These are phyloP conservation scores for Gnomoniopsis sp. DNA, from an alignment of 2,329 filamentous ascomycete species.

Conservation along the genomic window DNA sequence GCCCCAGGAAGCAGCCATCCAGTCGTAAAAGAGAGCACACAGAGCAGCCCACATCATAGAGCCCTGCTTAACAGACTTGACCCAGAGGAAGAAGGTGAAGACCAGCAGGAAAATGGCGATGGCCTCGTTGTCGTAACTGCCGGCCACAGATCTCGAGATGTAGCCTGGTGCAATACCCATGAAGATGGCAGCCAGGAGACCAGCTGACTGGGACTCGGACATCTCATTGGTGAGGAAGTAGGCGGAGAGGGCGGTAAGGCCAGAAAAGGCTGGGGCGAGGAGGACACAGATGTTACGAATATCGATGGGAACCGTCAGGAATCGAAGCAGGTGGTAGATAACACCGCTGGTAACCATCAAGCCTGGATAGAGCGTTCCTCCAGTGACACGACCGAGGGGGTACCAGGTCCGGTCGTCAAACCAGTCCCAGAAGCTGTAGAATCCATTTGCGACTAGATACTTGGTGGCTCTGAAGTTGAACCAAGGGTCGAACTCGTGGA, in stretches of 20 bases:
- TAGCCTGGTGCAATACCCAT: slow-evolving; percentile 98
- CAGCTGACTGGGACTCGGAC: slow-evolving; percentile 90
- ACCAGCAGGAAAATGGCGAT: slow-evolving; percentile 98
- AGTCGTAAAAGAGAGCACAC: slow-evolving; percentile 95
- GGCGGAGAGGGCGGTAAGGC: slow-evolving; percentile 85
- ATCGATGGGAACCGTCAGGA: slow-evolving; percentile 88
- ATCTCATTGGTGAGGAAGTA: slow-evolving; percentile 98
- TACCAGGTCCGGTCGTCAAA: slow-evolving; percentile 99
- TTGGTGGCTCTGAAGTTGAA: slow-evolving; percentile 99
- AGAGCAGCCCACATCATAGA: slow-evolving; percentile 96
- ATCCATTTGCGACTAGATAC: slow-evolving; percentile 93
- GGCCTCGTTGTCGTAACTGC: slow-evolving; percentile 98
- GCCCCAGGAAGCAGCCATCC: slow-evolving; percentile 99
- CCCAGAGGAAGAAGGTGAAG: slow-evolving; percentile 98
- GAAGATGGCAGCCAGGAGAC: slow-evolving; percentile 88
- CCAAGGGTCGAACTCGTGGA: slow-evolving; percentile 99
- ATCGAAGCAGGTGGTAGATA: slow-evolving; percentile 91
- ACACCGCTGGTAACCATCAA: slow-evolving; percentile 98
- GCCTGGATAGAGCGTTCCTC: slow-evolving; percentile 96
- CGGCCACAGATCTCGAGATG: slow-evolving; percentile 95
- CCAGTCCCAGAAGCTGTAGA: slow-evolving; percentile 99
- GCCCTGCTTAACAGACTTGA: slow-evolving; percentile 94
- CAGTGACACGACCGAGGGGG: slow-evolving; percentile 94
- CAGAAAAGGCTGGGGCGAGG: slow-evolving; percentile 90
- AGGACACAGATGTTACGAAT: slow-evolving; percentile 99